Evolutionary conservation across 495 filamentous ascomycete genomes (phyloP), one percentile per base, ranked within the genome.

Genomic region (Hypoxylon fuscum): DNA sequence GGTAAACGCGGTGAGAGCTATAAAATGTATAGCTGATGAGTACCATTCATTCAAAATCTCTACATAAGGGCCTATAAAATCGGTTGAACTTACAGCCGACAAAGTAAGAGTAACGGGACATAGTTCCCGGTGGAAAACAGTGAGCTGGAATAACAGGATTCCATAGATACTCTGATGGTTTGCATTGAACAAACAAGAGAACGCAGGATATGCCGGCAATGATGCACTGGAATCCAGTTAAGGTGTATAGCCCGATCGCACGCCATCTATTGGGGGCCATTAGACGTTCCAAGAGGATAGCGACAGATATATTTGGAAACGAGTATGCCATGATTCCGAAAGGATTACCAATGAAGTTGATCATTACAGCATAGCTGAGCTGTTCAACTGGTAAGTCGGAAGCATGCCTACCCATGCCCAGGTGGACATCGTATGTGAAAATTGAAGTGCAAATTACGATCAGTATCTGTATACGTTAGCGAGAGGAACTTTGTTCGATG

Each of bases 371-470:
- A 12, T 38, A 15, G 35, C 35, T n/a, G 12, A 12, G 35, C 35
- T 38, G 5, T 4, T 38, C 35, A 38, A 38, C 14, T n/a, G 35
- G 35, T 12, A 38, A 15, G 11, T 38, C 35, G 35, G 35, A 38
- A 15, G 35, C 35, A 38, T 38, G 35, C 35, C 35, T 38, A 3
- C 35, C 35, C 35, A 38, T 38, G 4, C 35, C 35, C 11, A 38
- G 35, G 35, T 38, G 35, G n/a, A 38, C 35, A 38, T 15, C 35
- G 35, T 38, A 38, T 5, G 35, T 38, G n/a, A 38, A 38, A 38
- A 38, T 38, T 15, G 35, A 38, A 38, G 35, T 38, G 14, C 9
- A 38, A 38, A 38, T 38, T 38, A 38, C 12, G 14, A 38, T 38
- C 5, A 38, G 35, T 12, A 38, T 38, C 35, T 38, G 14, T n/a